Base-by-base conservation (phyloP, 2,329 filamentous ascomycete genomes). In the Phoma sp. region DNA sequence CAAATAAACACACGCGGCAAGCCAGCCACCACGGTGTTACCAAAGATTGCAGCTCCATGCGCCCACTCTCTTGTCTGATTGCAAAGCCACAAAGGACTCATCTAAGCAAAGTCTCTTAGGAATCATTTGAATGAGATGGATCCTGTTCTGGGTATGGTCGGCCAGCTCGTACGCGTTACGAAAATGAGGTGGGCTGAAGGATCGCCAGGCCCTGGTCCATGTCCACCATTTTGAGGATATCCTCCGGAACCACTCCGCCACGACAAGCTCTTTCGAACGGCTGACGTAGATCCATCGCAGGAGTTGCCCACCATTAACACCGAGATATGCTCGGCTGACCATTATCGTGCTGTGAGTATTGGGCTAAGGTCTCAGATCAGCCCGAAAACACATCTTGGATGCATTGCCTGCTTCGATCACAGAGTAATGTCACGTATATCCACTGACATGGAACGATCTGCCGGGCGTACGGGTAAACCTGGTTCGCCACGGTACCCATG, bases 331-430 rank as follows among this genome's bases (percentile, higher is more conserved):
- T 67, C 64, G 65, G 61, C 64, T 68, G 68, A 66, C 61, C 63
- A 58, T 58, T 55, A 59, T 59, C 46, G 60, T 61, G 53, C 59
- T 59, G 63, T 51, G 49, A 47, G 47, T 52, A 50, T 41, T 53
- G 52, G 52, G 66, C 67, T 62, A 72, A 68, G 18, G 68, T 65
- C 65, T 71, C 61, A 70, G 68, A 73, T 74, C 69, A 72, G 66
- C 69, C 71, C 67, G 65, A 63, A 62, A 60, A 50, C 54, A 65
- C 48, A 43, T 51, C 40, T 35, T 52, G 40, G 35, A 38, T 57
- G 52, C 55, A 48, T 53, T 55, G 50, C 60, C 58, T 55, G 47
- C 42, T 47, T 49, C 59, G 53, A 45, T 56, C 48, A 22, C 29
- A 49, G 11, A 14, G 35, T 18, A 37, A 38, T 43, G 52, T 41